Conservation (phyloP, 2,329 filamentous ascomycete species). For the Tetracladium maxilliforme region DNA sequence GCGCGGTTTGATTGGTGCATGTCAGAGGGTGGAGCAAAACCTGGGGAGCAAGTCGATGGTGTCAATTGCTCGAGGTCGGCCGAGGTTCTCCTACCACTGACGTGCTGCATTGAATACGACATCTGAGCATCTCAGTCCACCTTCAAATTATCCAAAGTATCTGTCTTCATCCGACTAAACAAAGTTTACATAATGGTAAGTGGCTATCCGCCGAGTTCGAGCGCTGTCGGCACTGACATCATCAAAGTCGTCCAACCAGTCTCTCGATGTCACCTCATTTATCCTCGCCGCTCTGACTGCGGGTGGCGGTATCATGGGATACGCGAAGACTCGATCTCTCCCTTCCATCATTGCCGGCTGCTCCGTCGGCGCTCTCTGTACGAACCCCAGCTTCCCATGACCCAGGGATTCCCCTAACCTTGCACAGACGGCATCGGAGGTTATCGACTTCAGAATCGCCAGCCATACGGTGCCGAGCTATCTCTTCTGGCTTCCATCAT, state of each 20-base stretch:
- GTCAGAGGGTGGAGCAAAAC: too few relatives aligned
- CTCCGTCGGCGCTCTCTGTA: slow-evolving; percentile 59
- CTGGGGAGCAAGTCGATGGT: too few relatives aligned
- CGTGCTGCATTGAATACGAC: too few relatives aligned
- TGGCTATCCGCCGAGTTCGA: background rate
- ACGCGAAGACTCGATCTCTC: slow-evolving; percentile 67
- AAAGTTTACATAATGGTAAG: background rate
- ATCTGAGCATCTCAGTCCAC: too few relatives aligned
- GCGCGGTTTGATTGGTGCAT: too few relatives aligned
- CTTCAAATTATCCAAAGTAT: too few relatives aligned
- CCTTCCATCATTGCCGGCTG: slow-evolving; percentile 78
- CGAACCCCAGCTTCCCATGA: slow-evolving; percentile 5
- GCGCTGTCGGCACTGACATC: background rate
- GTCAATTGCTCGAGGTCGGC: too few relatives aligned
- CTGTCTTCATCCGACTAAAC: too few relatives aligned
- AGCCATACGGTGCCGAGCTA: slow-evolving; percentile 75
- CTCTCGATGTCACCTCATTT: slow-evolving; percentile 51
- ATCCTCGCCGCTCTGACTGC: slow-evolving; percentile 72
- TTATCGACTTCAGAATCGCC: slow-evolving; percentile 59
- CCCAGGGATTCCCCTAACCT: slow-evolving; percentile 1
- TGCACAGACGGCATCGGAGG: slow-evolving; percentile 55
- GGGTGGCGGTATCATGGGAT: slow-evolving; percentile 77
- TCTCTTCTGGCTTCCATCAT: slow-evolving; percentile 80
- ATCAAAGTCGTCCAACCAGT: slow-evolving; percentile 6
- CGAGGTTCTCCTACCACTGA: too few relatives aligned